phyloP scores from a whole-genome alignment of 2,329 filamentous ascomycete species.

The Fusarium sp. region DNA sequence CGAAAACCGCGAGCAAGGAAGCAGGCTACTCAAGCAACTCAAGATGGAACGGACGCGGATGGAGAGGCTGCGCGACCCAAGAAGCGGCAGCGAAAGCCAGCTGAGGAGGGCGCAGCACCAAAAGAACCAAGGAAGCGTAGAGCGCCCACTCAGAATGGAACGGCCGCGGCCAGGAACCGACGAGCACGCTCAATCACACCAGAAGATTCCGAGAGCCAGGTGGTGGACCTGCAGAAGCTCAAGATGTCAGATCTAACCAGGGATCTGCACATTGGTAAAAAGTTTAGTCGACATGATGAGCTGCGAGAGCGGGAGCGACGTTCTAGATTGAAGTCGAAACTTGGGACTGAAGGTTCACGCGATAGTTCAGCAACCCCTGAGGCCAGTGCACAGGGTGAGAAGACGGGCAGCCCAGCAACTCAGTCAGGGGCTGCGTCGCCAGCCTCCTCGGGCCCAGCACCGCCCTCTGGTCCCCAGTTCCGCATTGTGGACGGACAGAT shows the following conservation, averaged over 20 bases:
- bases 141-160: conserved; percentile 38
- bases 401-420: conserved; percentile 40
- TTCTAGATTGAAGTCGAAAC: conserved; percentile 48
- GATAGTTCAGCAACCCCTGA: conserved; percentile 41
- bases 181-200: conserved; percentile 66
- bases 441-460: conserved; percentile 40
- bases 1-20: conserved; percentile 36
- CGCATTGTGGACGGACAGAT: conserved; percentile 79
- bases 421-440: neutral
- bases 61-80: conserved; percentile 40
- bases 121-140: conserved; percentile 46
- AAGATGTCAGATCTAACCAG: conserved; percentile 80
- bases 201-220: conserved; percentile 70
- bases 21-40: conserved; percentile 16
- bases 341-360: conserved; percentile 40
- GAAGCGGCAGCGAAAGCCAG: conserved; percentile 50
- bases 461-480: conserved; percentile 63
- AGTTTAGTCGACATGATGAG: conserved; percentile 79
- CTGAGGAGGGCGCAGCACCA: conserved; percentile 33
- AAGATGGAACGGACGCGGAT: conserved; percentile 31
- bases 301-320: conserved; percentile 75
- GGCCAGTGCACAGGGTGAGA: conserved; percentile 24
- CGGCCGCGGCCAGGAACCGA: conserved; percentile 45
- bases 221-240: conserved; percentile 74
- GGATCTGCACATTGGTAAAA: conserved; percentile 77